Evolutionary conservation across 2,329 filamentous ascomycete genomes (phyloP), one percentile per base, ranked within the genome.

Genomic region (Fusarium zealandicum): DNA sequence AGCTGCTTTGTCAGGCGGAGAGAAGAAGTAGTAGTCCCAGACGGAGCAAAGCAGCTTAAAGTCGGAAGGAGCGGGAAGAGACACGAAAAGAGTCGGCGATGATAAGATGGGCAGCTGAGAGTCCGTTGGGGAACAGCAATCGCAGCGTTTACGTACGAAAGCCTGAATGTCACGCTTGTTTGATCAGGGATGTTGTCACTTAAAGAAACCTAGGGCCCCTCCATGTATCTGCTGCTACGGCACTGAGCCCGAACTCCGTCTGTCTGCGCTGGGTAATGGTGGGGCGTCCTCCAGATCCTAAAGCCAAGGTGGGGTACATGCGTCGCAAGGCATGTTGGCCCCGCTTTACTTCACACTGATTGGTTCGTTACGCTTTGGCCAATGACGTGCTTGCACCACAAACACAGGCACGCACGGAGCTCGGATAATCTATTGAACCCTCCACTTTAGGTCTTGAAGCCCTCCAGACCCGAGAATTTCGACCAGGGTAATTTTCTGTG

Each of bases 361-460:
- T 65, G 66, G 66, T 8, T 59, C 18, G 37, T 51, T 10, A 10
- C 2, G 0, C 1, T 0, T 0, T 13, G 18, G 4, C 65, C 65
- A 68, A 68, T 68, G 47, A 64, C 25, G 37, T 25, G 2, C 18
- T 22, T 30, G 32, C 27, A 40, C 52, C 38, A 40, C 16, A 10
- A 3, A 27, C 28, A 27, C 35, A 36, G 14, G 27, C 60, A 60
- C 36, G 13, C 35, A 11, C 72, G 72, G 72, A 74, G 64, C 68
- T 11, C 72, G 72, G 72, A 75, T 67, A 70, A 73, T 70, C 61
- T 36, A 51, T 65, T 61, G 12, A 31, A 36, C 65, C 66, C 55
- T 59, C 60, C 59, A 61, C 55, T 61, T 75, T 76, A 76, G 74
- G 74, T 73, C 73, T 75, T 73, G 49, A 72, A 74, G 70, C 72